These are phyloP conservation scores for Mycogone perniciosa DNA, from an alignment of 2,329 filamentous ascomycete species.

Conservation along the genomic window DNA sequence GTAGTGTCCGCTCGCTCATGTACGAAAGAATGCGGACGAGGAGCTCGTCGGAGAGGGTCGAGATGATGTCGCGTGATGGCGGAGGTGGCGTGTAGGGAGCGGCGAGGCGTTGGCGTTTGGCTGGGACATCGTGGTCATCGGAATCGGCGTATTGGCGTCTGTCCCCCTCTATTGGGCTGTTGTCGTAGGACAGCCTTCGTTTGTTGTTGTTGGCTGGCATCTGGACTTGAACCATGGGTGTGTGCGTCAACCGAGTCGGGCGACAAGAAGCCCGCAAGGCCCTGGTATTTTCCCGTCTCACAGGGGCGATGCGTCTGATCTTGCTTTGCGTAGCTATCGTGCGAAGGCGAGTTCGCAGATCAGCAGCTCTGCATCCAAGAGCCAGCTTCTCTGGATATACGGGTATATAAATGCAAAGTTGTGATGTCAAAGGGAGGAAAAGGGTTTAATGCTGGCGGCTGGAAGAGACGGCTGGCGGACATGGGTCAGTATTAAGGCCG, in stretches of 20 bases:
- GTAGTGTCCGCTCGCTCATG: slow-evolving; percentile 62
- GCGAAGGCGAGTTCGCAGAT: too few relatives aligned
- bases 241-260: not conserved
- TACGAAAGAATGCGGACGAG: slow-evolving; percentile 76
- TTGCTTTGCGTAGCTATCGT: too few relatives aligned
- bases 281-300: too few relatives aligned
- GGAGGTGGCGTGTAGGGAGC: not conserved
- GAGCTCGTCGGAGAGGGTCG: slow-evolving; percentile 77
- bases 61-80: slow-evolving; percentile 52
- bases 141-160: slow-evolving; percentile 1
- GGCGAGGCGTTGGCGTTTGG: slow-evolving; percentile 19
- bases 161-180: not conserved
- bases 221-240: not conserved
- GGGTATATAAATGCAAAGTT: too few relatives aligned
- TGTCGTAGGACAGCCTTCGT: not conserved
- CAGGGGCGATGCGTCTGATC: too few relatives aligned
- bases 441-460: too few relatives aligned
- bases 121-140: slow-evolving; percentile 6
- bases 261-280: not conserved
- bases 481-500: too few relatives aligned
- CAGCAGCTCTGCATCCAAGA: too few relatives aligned
- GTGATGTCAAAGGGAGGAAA: too few relatives aligned
- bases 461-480: too few relatives aligned
- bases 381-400: too few relatives aligned
- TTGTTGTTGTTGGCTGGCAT: not conserved